Percentiles rank a stretch among this genome's conserved stretches.
phyloP scores from a whole-genome alignment of 257 asterid species.

The Oldenlandia corymbosa region DNA sequence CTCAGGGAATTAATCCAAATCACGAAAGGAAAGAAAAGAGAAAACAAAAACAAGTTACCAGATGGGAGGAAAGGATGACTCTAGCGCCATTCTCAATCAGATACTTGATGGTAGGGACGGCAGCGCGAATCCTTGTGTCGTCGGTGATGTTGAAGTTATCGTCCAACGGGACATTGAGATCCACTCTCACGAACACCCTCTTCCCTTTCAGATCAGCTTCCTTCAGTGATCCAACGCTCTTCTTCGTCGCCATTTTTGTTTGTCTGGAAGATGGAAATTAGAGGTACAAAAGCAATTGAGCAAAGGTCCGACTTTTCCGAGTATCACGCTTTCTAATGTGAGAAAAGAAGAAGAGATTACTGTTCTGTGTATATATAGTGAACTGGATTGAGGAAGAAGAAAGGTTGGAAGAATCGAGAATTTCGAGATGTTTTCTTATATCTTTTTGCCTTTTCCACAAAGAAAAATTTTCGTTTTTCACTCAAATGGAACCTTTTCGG shows the following conservation, averaged over 20 bases:
- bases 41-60: constrained; percentile 33
- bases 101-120: constrained; percentile 73
- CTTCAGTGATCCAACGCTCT: constrained; percentile 74
- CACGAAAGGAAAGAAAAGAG: background rate
- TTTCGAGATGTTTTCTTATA: background rate
- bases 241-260: constrained; percentile 65
- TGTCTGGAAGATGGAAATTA: no score
- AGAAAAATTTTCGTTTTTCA: no score
- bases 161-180: constrained; percentile 89
- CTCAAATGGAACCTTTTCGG: no score
- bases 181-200: constrained; percentile 75
- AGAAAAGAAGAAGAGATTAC: no score
- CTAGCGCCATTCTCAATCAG: constrained; percentile 50
- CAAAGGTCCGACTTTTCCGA: no score
- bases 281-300: no score
- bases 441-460: no score
- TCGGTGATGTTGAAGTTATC: constrained; percentile 74
- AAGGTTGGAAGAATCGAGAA: constrained; percentile 7
- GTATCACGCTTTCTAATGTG: no score
- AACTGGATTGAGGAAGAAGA: background rate
- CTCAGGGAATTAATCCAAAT: no score
- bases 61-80: constrained; percentile 78
- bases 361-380: background rate
- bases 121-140: constrained; percentile 80
- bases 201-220: constrained; percentile 82